These are phyloP conservation scores for Jaenimonas drosophilae DNA, from an alignment of 208 protist species.

Conservation along the genomic window DNA sequence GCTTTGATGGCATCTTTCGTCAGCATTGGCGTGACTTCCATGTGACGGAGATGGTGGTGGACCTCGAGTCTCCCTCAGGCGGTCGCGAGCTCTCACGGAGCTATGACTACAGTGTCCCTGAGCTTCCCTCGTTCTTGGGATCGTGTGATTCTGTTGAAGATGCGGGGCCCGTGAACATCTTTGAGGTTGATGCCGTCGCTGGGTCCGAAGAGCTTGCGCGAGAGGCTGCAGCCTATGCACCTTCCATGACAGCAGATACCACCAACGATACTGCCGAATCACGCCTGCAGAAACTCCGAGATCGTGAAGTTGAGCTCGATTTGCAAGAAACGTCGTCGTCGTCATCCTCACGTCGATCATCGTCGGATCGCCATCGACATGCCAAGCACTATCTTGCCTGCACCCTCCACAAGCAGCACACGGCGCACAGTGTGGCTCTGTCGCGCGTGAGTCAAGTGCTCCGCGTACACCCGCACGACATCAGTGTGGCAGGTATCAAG, in stretches of 20 bases:
- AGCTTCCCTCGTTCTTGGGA: too few relatives aligned
- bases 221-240: too few relatives aligned
- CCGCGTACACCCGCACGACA: slow-evolving; percentile 62
- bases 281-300: too few relatives aligned
- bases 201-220: too few relatives aligned
- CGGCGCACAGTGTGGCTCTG: slow-evolving; percentile 61
- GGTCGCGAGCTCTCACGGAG: slow-evolving; percentile 20
- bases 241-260: too few relatives aligned
- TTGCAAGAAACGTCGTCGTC: not conserved
- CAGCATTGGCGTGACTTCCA: slow-evolving; percentile 57
- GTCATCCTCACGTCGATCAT: not conserved
- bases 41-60: slow-evolving; percentile 27
- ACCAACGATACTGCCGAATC: too few relatives aligned
- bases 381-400: slow-evolving; percentile 48
- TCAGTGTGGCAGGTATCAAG: slow-evolving; percentile 80
- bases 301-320: too few relatives aligned
- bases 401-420: slow-evolving; percentile 76
- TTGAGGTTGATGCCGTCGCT: too few relatives aligned
- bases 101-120: slow-evolving; percentile 39
- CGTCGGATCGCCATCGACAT: not conserved
- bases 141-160: too few relatives aligned
- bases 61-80: slow-evolving; percentile 7
- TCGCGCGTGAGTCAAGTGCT: slow-evolving; percentile 51
- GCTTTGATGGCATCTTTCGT: slow-evolving; percentile 58
- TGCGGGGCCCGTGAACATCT: too few relatives aligned